Evolutionary conservation across 176 grass and related monocot species (phyloP), one percentile per base, ranked within the genome.

Genomic region (Triticum dicoccoides): DNA sequence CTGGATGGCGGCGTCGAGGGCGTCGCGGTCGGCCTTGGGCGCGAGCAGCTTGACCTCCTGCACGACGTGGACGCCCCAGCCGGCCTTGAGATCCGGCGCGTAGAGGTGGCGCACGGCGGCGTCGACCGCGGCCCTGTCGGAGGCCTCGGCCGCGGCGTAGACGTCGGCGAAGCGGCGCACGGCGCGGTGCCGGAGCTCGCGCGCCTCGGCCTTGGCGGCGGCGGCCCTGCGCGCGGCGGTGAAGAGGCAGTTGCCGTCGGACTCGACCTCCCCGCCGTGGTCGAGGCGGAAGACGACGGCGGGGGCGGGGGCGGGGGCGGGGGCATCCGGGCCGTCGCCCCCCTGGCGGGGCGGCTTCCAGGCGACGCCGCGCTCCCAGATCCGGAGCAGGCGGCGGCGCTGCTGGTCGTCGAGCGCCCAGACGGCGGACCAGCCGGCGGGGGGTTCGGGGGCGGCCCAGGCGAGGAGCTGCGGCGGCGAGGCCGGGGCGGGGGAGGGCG

Each of bases 171-270:
- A 98, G 0, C 89, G 81, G 78, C 86, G 89, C 56, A 94, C 93
- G 21, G 74, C 79, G 80, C 93, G 90, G 67, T 89, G 91, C 83
- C 93, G 85, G 82, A 98, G 89, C 54, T 94, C 92, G 42, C 93
- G 87, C 33, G 92, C 85, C 9, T 81, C 84, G 75, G 83, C 79
- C 88, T 96, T 94, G 39, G 88, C 44, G 5, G 84, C 73, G 39
- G 95, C 91, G 30, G 92, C 92, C 82, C 82, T 88, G 44, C 92
- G 86, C 1, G 87, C 92, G 4, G 97, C 91, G 9, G 97, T 94
- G 85, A 98, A 98, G 67, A 96, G 90, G 87, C 97, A 98, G 87
- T 98, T 98, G 18, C 97, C 92, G 34, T 98, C 94, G 62, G 94
- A 84, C n/a, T 96, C 92, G 56, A 98, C 97, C 85, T 96, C 92